Evolutionary conservation across 2,329 filamentous ascomycete genomes (phyloP).

Genomic region (Aspergillus felis): DNA sequence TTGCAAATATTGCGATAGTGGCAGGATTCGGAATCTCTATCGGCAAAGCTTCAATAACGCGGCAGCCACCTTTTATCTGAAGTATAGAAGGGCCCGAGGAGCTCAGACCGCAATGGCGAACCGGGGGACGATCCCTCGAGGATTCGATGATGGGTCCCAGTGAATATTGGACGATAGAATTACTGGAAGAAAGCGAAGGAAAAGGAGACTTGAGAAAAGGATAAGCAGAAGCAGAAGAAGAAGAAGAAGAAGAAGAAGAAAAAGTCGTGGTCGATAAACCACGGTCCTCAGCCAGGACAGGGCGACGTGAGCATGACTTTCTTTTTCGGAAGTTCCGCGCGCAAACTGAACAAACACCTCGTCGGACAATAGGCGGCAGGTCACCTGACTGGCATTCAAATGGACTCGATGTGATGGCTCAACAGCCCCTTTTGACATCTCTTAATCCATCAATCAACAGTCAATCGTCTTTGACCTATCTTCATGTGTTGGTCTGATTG

Average conservation of each 20-base stretch:
- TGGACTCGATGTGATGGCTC: not conserved
- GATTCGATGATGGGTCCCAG: not conserved
- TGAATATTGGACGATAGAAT: not conserved
- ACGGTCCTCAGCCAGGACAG: not conserved
- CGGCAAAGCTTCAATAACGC: not conserved
- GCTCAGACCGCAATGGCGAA: not conserved
- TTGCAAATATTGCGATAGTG: not conserved
- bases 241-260: not conserved
- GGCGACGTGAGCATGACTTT: slow-evolving; percentile 14
- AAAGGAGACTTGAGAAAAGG: not conserved
- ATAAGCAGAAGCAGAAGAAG: not conserved
- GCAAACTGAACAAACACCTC: slow-evolving; percentile 17
- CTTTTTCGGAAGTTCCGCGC: slow-evolving; percentile 6
- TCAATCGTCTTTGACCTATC: not conserved
- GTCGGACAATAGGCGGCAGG: not conserved
- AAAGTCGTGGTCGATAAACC: not conserved
- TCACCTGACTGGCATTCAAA: not conserved
- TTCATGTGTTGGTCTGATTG: not conserved
- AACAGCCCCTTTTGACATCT: not conserved
- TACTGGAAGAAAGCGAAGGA: not conserved
- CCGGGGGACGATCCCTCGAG: not conserved
- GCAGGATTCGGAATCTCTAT: not conserved
- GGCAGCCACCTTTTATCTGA: not conserved
- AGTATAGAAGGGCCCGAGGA: not conserved
- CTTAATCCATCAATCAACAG: not conserved